Evolutionary conservation across 164 flowering plant genomes (phyloP), one percentile per base, ranked within the genome.

Genomic region (Berberis vulgaris): DNA sequence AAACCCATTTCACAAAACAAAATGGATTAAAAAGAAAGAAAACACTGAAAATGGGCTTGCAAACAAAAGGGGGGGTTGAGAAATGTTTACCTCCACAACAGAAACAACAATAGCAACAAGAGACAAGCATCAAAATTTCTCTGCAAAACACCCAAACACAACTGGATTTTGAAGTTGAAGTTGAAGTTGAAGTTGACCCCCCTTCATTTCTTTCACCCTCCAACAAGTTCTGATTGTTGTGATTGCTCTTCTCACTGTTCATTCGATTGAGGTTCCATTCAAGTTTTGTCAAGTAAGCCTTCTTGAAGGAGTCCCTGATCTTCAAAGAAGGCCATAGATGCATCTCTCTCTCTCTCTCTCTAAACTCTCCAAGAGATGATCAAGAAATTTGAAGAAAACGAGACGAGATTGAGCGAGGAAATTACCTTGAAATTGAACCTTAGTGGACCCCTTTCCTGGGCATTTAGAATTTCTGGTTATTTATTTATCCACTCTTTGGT

Each of bases 301-400:
- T 39, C 77, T 83, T 87, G 83, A 86, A 86, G 2, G 89, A 81
- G 56, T 85, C 89, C 49, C 87, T 79, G 41, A 85, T 67, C 63
- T 64, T 73, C 71, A 53, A 5, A 2, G 95, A 75, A 1, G 88
- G 91, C 90, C 91, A 85, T 69, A 84, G 81, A 77, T 86, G 95
- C 95, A 88, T 88, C 71, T 72, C 65, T 53, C n/a, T 41, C 57
- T 54, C 59, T 60, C 56, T 64, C 67, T 42, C 40, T 49, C 41
- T 55, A 4, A 3, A 5, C 9, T 9, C 5, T 9, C 5, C 50
- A 53, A 53, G 26, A 12, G 11, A 10, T 54, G n/a, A 54, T 6
- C 57, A 54, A 4, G 57, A 26, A 26, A 6, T 11, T n/a, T 11
- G 52, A 6, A 6, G 6, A 49, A 49, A 11, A 49, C 6, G 8